These are phyloP conservation scores for Cryptococcus amylolentus DNA, from an alignment of 1,284 basidiomycete species.

Conservation along the genomic window DNA sequence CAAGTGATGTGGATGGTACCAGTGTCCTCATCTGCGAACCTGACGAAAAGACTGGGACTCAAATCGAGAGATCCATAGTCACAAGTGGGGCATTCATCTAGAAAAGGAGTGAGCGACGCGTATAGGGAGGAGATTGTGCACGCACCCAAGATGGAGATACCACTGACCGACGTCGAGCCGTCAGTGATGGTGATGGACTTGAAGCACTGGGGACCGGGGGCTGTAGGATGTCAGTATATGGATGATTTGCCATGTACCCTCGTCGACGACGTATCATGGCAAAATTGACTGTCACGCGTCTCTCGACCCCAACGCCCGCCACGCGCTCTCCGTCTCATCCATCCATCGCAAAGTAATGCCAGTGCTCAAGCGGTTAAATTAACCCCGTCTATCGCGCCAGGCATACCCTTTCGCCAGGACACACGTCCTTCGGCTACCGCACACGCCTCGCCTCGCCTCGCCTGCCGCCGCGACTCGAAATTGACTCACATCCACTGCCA, in stretches of 20 bases:
- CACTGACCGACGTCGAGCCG: conserved; percentile 52
- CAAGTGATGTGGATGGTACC: conserved; percentile 52
- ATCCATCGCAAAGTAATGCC: too few relatives aligned
- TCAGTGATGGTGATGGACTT: conserved; percentile 55
- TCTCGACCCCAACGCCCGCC: too few relatives aligned
- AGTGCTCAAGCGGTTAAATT: too few relatives aligned
- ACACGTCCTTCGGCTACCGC: too few relatives aligned
- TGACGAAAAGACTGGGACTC: conserved; percentile 54
- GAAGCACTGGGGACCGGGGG: conserved; percentile 53
- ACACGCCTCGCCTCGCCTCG: background rate
- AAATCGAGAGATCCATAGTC: conserved; percentile 54
- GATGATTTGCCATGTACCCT: too few relatives aligned
- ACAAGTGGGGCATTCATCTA: conserved; percentile 34
- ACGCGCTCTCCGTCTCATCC: too few relatives aligned
- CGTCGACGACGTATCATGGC: too few relatives aligned
- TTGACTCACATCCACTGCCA: conserved; percentile 31
- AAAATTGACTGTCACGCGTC: too few relatives aligned
- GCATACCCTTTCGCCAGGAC: too few relatives aligned
- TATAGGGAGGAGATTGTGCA: background rate
- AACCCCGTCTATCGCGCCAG: too few relatives aligned
- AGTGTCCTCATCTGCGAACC: conserved; percentile 45
- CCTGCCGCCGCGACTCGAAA: background rate
- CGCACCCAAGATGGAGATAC: conserved; percentile 54
- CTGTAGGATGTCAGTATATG: background rate
- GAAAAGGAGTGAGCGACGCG: too few relatives aligned